phyloP scores from a whole-genome alignment of 1,139 yeast genomes.

The Taphrina deformans region DNA sequence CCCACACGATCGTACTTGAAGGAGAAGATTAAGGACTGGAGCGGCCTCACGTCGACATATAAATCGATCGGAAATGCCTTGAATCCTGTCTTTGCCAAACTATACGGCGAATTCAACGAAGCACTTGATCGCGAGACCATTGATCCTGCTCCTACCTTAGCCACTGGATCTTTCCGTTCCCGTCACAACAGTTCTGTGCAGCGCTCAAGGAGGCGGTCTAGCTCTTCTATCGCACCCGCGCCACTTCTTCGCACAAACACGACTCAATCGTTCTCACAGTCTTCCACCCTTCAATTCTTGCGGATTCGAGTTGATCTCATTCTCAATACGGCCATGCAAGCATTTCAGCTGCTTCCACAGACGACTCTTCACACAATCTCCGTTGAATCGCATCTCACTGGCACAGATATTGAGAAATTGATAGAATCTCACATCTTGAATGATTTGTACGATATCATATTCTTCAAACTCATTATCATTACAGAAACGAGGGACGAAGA shows the following conservation, averaged over 20 bases:
- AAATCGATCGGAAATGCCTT: not conserved
- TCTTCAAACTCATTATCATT: slow-evolving; percentile 6
- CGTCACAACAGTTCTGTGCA: not conserved
- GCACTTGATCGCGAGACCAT: not conserved
- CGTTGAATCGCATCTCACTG: slow-evolving; percentile 1
- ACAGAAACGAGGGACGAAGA: slow-evolving; percentile 23
- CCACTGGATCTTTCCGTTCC: not conserved
- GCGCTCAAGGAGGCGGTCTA: slow-evolving; percentile 8
- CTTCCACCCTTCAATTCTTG: not conserved
- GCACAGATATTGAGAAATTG: slow-evolving; percentile 27
- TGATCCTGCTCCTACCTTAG: not conserved
- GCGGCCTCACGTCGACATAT: not conserved
- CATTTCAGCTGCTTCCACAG: slow-evolving; percentile 26
- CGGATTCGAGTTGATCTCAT: slow-evolving; percentile 16
- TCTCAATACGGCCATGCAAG: slow-evolving; percentile 15
- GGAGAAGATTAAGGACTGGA: slow-evolving; percentile 4
- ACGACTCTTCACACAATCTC: slow-evolving; percentile 10
- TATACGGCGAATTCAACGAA: slow-evolving; percentile 12
- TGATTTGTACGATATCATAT: slow-evolving; percentile 28
- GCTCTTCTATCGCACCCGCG: slow-evolving; percentile 23
- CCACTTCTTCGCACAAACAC: slow-evolving; percentile 11
- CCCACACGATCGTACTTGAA: not conserved
- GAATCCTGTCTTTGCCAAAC: not conserved
- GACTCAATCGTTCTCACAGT: slow-evolving; percentile 13
- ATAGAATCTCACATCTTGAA: slow-evolving; percentile 12